Evolutionary conservation across 768 basidiomycete genomes (phyloP).

Genomic region (Leccinum ochraceum): DNA sequence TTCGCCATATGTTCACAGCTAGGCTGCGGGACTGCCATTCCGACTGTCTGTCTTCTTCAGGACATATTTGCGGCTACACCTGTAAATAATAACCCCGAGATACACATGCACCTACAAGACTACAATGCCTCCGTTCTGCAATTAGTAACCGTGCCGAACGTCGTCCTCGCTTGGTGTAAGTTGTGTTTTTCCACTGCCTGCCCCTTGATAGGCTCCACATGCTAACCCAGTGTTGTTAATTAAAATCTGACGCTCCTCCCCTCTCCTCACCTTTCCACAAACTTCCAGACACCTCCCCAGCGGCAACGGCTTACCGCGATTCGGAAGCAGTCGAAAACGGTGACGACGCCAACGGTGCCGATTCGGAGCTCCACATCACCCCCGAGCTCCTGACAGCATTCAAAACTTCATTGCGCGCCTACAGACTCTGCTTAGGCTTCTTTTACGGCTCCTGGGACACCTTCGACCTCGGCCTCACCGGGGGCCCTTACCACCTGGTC

Average conservation of each 20-base stretch:
- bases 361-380: slow-evolving; percentile 67
- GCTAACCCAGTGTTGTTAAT: neutral
- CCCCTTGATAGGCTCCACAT: neutral
- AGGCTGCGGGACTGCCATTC: slow-evolving; percentile 92
- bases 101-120: slow-evolving; percentile 81
- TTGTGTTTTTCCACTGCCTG: slow-evolving; percentile 9
- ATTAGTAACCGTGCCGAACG: slow-evolving; percentile 77
- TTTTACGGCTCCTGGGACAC: slow-evolving; percentile 81
- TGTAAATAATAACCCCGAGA: slow-evolving; percentile 30
- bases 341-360: slow-evolving; percentile 7
- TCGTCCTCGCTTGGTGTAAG: slow-evolving; percentile 83
- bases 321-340: slow-evolving; percentile 12
- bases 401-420: slow-evolving; percentile 49
- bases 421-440: slow-evolving; percentile 66
- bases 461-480: slow-evolving; percentile 40
- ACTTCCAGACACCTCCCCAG: slow-evolving; percentile 57
- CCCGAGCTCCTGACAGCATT: slow-evolving; percentile 67
- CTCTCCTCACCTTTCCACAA: neutral
- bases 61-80: slow-evolving; percentile 48
- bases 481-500: slow-evolving; percentile 63
- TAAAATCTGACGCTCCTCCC: neutral
- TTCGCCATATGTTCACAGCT: slow-evolving; percentile 48
- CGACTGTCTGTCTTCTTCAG: slow-evolving; percentile 72
- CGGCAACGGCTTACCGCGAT: slow-evolving; percentile 49
- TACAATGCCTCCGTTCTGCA: slow-evolving; percentile 84